Base-by-base conservation (phyloP, 371 early-diverging fungal genomes). In the Rhizopus stolonifer region DNA sequence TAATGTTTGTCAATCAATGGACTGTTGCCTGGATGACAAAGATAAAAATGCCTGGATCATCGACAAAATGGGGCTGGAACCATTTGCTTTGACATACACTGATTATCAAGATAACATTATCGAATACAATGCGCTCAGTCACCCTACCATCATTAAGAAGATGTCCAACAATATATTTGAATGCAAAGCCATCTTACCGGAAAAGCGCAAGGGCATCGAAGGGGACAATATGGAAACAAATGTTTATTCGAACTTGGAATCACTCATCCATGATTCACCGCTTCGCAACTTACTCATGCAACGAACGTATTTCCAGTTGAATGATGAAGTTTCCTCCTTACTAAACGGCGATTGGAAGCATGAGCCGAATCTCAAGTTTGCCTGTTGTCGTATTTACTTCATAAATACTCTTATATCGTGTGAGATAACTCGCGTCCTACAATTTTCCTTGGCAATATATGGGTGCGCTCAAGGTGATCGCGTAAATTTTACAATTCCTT, bases 121-220 rank as follows among this genome's bases (percentile, higher is more conserved):
- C 23, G 45, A 45, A 45, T 24, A 45, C 45, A 45, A 45, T 45
- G 45, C 45, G 26, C 45, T 45, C 45, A 45, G 25, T 45, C 24
- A 45, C 36, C 36, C 36, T 15, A 4, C 36, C 36, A 36, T 14
- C 36, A 36, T 36, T 15, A 36, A 36, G 15, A 36, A 15, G n/a
- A 36, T 36, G 36, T 14, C n/a, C 36, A 36, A 36, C 36, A 10
- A 15, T 2, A 36, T 15, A 36, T 36, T 36, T 15, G 36, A 36
- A 36, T 36, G 36, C 36, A 36, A 15, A 36, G n/a, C 36, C n/a
- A 36, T 36, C 15, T 14, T 36, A 10, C 36, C 36, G 15, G 11
- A 10, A 36, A 36, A 36, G 36, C 36, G 15, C 11, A 10, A 10
- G 15, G 14, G 11, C n/a, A 15, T 36, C 36, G 15, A 10, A 10